Evolutionary conservation across 305 asterid species (phyloP), one percentile per base, ranked within the genome.

Genomic region (Fraxinus greggii): DNA sequence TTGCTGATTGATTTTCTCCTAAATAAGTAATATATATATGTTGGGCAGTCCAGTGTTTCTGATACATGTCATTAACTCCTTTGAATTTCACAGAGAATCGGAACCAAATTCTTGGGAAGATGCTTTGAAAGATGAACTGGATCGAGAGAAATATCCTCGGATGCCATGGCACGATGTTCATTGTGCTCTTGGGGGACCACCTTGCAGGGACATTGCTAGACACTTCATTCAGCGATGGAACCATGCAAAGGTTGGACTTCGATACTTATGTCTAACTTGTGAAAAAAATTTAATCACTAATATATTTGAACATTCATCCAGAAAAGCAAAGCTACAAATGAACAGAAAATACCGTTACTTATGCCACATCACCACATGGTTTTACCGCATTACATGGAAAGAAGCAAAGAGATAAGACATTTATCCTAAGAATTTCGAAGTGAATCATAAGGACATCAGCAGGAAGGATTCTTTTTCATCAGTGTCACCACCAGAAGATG

Each of bases 121-220:
- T 80, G 74, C 92, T 7, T 79, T 91, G 89, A 94, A 88, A 83
- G 98, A 93, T 80, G 97, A 94, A 90, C 83, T 94, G 80, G 94
- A 94, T 38, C 84, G 98, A 77, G 84, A 86, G 78, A 93, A 86
- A 80, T 91, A 89, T 86, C 98, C 98, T n/a, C 98, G 98, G 54
- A 96, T 96, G 99, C 98, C 99, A 59, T 96, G 99, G 99, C 99
- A 96, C 45, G 99, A 96, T 77, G 99, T 96, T 85, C 99, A 96
- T 80, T 96, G 99, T 78, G 97, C 99, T 28, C 86, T 96, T 63
- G 94, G 99, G 99, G 99, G 98, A n/a, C 98, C 98, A 6, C 91
- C 99, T 36, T 96, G 98, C 85, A 92, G 92, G 88, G 99, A 96
- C 86, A 89, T 95, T 81, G 98, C 99, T 74, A 90, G 98, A 84